A percentile compares a stretch with the other conserved stretches of the same genome.
Evolutionary conservation across 2,329 filamentous ascomycete species (phyloP).

Genomic region (Venturiaceae sp.): DNA sequence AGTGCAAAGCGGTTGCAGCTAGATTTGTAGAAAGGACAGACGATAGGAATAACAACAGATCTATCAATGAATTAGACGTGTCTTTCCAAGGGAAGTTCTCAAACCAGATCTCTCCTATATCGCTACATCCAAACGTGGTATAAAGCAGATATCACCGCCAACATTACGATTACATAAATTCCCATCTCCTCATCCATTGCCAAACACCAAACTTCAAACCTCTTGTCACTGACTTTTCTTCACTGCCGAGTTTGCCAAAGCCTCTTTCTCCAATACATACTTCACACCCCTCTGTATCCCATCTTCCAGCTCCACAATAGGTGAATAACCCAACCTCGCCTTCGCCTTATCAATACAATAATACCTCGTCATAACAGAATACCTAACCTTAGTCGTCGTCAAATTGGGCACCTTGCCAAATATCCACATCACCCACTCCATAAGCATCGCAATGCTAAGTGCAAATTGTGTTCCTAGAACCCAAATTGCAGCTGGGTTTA

Average conservation of each 20-base stretch:
- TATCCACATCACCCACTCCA: slow-evolving; percentile 21
- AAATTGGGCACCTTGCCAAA: slow-evolving; percentile 37
- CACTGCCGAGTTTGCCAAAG: neutral
- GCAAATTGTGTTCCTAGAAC: neutral
- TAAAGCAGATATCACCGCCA: too few species aligned
- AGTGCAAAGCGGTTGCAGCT: too few species aligned
- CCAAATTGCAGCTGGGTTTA: slow-evolving; percentile 40
- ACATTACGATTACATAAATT: too few species aligned
- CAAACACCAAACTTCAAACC: too few species aligned
- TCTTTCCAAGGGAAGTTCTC: too few species aligned
- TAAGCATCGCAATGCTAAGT: slow-evolving; percentile 31
- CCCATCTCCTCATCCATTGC: too few species aligned
- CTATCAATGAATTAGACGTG: too few species aligned
- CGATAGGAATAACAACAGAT: too few species aligned
- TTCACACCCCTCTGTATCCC: slow-evolving; percentile 28
- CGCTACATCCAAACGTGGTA: too few species aligned
- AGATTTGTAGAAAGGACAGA: too few species aligned
- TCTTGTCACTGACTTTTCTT: neutral
- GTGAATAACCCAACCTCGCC: slow-evolving; percentile 41
- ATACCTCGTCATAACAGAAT: slow-evolving; percentile 44
- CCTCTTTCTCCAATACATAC: neutral
- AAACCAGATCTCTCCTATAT: too few species aligned
- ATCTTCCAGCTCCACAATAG: slow-evolving; percentile 40
- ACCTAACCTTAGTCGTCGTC: slow-evolving; percentile 43
- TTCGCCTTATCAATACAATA: slow-evolving; percentile 43